phyloP scores from a whole-genome alignment of 306 rosid species.

The Hippophae tibetana region DNA sequence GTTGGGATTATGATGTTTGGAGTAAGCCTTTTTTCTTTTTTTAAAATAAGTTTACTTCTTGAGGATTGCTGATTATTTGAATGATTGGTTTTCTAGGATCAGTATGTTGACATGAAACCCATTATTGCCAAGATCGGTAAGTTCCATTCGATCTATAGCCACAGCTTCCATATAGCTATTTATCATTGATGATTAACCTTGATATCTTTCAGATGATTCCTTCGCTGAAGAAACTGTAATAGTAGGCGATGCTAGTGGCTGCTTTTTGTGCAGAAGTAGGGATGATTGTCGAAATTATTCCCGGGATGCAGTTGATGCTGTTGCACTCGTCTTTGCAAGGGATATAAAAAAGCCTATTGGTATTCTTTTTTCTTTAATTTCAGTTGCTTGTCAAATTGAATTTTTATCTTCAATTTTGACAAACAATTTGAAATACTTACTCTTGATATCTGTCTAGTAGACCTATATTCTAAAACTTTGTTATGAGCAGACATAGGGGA shows the following conservation, averaged over 20 bases:
- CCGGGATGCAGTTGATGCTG: conserved; percentile 21
- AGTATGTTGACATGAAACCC: conserved; percentile 21
- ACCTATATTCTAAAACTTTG: not conserved
- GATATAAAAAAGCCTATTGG: conserved; percentile 40
- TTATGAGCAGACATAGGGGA: conserved; percentile 9
- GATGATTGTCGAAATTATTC: conserved; percentile 11
- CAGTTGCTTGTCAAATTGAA: too few species aligned
- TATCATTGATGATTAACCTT: not conserved
- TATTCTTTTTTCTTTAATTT: not conserved
- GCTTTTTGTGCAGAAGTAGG: conserved; percentile 28
- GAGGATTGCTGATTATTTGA: not conserved
- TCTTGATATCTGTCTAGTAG: not conserved
- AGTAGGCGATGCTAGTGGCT: conserved; percentile 49
- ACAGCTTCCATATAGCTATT: too few species aligned
- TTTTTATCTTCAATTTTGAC: not conserved
- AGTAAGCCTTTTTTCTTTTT: conserved; percentile 19
- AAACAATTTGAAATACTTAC: too few species aligned
- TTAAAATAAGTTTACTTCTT: not conserved
- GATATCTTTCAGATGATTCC: conserved; percentile 36
- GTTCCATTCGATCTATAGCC: not conserved
- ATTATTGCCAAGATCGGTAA: conserved; percentile 24
- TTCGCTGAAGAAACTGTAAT: conserved; percentile 52
- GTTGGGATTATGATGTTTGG: conserved; percentile 31
- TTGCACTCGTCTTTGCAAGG: conserved; percentile 53
- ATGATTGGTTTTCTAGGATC: conserved; percentile 22